These are phyloP conservation scores for Tulasnella sp. DNA, from an alignment of 768 basidiomycete genomes.

Conservation along the genomic window DNA sequence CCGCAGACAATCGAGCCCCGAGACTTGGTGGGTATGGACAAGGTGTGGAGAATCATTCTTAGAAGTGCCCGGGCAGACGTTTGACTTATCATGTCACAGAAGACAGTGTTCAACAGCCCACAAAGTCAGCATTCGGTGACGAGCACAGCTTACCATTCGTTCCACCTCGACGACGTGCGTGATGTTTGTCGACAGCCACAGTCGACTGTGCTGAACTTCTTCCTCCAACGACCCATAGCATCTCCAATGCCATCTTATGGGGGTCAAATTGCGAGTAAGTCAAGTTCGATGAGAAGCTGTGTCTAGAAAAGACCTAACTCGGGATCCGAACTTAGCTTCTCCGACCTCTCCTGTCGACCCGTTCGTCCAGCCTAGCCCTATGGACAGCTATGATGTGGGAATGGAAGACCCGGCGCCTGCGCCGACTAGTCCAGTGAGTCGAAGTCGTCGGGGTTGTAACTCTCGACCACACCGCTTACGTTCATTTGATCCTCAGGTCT, in stretches of 20 bases:
- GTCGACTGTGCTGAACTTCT: not conserved
- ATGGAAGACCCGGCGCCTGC: not conserved
- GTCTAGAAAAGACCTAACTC: not conserved
- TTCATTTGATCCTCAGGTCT: too few species aligned
- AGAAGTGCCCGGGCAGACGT: not conserved
- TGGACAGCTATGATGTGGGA: not conserved
- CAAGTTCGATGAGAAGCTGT: not conserved
- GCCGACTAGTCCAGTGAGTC: not conserved
- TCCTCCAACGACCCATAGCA: not conserved
- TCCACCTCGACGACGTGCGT: not conserved
- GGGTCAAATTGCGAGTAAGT: not conserved
- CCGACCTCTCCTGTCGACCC: not conserved
- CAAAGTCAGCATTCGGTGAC: not conserved
- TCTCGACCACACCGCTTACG: too few species aligned
- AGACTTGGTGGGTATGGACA: not conserved
- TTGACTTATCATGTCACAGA: not conserved
- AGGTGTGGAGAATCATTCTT: not conserved
- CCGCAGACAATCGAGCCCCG: not conserved
- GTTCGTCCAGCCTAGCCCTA: not conserved
- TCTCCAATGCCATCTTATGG: not conserved
- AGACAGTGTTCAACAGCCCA: not conserved
- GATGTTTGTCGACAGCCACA: not conserved
- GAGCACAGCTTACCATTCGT: not conserved
- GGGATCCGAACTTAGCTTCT: not conserved
- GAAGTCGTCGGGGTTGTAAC: too few species aligned